Base-by-base conservation (phyloP, 2,329 filamentous ascomycete genomes). In the Tricladium varicosporioides region DNA sequence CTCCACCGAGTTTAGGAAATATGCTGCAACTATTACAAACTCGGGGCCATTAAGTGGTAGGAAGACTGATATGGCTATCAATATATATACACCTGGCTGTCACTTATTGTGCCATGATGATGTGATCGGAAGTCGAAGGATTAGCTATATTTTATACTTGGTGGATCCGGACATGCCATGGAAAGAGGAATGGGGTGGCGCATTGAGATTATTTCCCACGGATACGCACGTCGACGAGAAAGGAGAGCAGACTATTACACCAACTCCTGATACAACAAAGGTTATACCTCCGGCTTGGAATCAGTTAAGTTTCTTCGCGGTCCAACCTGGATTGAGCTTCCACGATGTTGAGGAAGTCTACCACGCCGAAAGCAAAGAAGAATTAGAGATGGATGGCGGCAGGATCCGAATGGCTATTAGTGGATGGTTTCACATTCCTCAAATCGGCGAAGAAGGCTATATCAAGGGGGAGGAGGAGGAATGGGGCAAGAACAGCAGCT, bases 11-110 rank as follows among this genome's bases (percentile, higher is more conserved):
- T 99, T 99, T 76, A 87, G 94, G 69, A 81, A 89, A 76, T 97
- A 96, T 74, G 84, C 97, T 56, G 90, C 92, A 31, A 80, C 84
- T 54, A 89, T 99, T 69, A 96, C 93, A 13, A 86, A 86, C 58
- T 91, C 91, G 56, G 94, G 94, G 0, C 86, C 91, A 57, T 75
- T 99, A 69, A 96, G 91, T 68, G 94, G 92, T 1, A 84, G 84
- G 73, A 99, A 97, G 80, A 97, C 94, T 15, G 94, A 99, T 74
- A 96, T 99, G 92, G 94, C 94, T 58, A 96, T 99, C 79, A 99
- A 99, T 71, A 87, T 99, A 51, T 99, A 99, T 74, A 97, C 92
- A 0, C 93, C 94, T 5, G 93, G 94, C 43, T 97, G 93, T 71
- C 96, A 95, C 72, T 81, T 99, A 22, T 80, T 99, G 31, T 97